phyloP scores from a whole-genome alignment of 768 basidiomycete species.

The Mycena pura region DNA sequence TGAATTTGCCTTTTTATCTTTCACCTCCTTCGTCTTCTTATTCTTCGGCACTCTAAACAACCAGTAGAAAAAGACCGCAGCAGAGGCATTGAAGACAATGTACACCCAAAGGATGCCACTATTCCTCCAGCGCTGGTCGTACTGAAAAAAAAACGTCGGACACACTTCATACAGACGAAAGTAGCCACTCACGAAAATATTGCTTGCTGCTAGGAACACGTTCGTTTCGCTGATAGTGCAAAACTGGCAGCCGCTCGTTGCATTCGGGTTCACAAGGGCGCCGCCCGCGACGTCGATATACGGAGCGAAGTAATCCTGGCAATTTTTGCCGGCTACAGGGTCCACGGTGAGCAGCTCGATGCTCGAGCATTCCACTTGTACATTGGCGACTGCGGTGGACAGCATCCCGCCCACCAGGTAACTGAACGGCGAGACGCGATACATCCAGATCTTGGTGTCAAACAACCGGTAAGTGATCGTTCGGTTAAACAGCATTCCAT shows the following conservation, averaged over 20 bases:
- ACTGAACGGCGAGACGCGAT: slow-evolving; percentile 40
- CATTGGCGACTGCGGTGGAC: slow-evolving; percentile 33
- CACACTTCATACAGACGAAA: slow-evolving; percentile 51
- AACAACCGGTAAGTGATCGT: not conserved
- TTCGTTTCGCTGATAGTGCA: slow-evolving; percentile 69
- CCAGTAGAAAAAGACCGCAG: slow-evolving; percentile 32
- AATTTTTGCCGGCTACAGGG: slow-evolving; percentile 61
- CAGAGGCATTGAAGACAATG: slow-evolving; percentile 54
- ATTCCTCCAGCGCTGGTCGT: slow-evolving; percentile 59
- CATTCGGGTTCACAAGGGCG: slow-evolving; percentile 61
- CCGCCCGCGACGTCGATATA: slow-evolving; percentile 62
- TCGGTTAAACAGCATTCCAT: not conserved
- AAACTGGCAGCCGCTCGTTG: slow-evolving; percentile 59
- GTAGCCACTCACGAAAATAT: slow-evolving; percentile 66
- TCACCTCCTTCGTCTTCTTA: slow-evolving; percentile 18
- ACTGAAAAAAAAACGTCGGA: slow-evolving; percentile 50
- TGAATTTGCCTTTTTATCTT: not conserved
- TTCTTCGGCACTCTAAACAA: slow-evolving; percentile 23
- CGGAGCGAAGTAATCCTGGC: slow-evolving; percentile 54
- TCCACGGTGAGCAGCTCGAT: slow-evolving; percentile 60
- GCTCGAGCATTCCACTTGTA: slow-evolving; percentile 51
- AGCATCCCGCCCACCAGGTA: slow-evolving; percentile 44
- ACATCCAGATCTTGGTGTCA: slow-evolving; percentile 45
- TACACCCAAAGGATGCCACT: slow-evolving; percentile 58
- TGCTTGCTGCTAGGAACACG: slow-evolving; percentile 54